phyloP scores from a whole-genome alignment of 2,329 filamentous ascomycete species.

The Corynespora cassiicola region DNA sequence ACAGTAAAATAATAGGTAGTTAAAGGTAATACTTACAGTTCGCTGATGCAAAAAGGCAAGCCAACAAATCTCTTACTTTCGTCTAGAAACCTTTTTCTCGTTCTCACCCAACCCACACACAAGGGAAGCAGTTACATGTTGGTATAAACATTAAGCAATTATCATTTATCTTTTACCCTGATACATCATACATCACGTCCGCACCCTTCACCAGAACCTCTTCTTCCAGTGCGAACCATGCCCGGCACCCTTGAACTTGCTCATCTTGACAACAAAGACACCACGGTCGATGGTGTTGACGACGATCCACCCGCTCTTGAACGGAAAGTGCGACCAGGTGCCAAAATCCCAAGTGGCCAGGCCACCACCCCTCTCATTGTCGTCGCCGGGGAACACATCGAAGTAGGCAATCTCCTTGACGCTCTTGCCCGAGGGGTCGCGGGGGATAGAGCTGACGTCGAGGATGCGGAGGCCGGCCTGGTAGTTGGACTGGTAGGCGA shows the following conservation, averaged over 20 bases:
- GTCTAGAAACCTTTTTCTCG: too few relatives aligned
- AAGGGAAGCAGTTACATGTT: too few relatives aligned
- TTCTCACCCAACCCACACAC: too few relatives aligned
- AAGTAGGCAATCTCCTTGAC: slow-evolving; percentile 53
- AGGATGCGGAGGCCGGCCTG: slow-evolving; percentile 51
- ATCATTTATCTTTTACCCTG: too few relatives aligned
- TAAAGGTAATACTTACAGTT: too few relatives aligned
- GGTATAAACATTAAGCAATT: too few relatives aligned
- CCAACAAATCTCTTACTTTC: too few relatives aligned
- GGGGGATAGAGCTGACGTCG: slow-evolving; percentile 49
- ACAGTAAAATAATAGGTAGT: too few relatives aligned
- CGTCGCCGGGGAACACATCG: slow-evolving; percentile 51
- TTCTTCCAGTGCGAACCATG: slow-evolving; percentile 1
- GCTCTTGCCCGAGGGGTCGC: slow-evolving; percentile 41
- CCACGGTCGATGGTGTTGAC: slow-evolving; percentile 58
- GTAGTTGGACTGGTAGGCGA: slow-evolving; percentile 53
- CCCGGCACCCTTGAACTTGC: slow-evolving; percentile 24
- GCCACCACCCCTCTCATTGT: slow-evolving; percentile 39
- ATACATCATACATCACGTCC: too few relatives aligned
- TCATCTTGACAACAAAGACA: slow-evolving; percentile 43
- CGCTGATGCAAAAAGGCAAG: too few relatives aligned
- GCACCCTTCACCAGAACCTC: neutral
- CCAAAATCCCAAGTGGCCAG: slow-evolving; percentile 49
- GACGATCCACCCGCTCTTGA: slow-evolving; percentile 51
- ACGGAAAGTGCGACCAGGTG: slow-evolving; percentile 51